Conservation (phyloP, 352 stramenopile species). For the Pythium sukuiense region DNA sequence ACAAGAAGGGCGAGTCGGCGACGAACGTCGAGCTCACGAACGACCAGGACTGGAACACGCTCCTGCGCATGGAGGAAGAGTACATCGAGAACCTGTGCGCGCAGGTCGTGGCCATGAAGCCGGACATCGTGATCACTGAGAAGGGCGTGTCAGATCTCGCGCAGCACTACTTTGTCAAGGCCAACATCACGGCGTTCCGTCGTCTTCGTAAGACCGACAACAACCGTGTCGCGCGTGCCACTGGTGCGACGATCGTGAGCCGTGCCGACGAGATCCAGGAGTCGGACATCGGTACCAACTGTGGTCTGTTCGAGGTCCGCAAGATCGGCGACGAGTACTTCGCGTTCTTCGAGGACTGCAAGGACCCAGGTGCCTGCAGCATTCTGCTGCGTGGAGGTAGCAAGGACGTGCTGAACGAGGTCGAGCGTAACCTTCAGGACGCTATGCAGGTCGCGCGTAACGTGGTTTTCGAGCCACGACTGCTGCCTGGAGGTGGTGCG, state of each 20-base stretch:
- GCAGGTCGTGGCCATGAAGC: constrained; percentile 98
- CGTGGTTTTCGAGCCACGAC: constrained; percentile 97
- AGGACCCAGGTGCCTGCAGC: constrained; percentile 98
- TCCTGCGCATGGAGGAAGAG: constrained; percentile 99
- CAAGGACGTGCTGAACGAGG: constrained; percentile 99
- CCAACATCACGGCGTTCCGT: constrained; percentile 98
- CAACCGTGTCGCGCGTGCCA: constrained; percentile 97
- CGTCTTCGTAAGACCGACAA: constrained; percentile 99
- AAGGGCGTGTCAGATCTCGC: constrained; percentile 99
- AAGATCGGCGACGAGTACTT: constrained; percentile 97
- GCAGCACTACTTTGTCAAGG: constrained; percentile 99
- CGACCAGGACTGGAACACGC: constrained; percentile 98
- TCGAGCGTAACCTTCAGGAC: constrained; percentile 99
- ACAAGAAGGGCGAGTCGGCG: constrained; percentile 99
- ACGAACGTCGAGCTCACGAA: constrained; percentile 99
- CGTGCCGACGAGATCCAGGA: constrained; percentile 99
- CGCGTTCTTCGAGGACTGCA: constrained; percentile 98
- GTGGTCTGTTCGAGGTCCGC: constrained; percentile 97
- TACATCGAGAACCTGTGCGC: constrained; percentile 99
- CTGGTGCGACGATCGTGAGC: constrained; percentile 97
- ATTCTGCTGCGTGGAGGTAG: constrained; percentile 97
- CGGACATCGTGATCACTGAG: constrained; percentile 99
- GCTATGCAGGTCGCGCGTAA: constrained; percentile 99
- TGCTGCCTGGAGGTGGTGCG: constrained; percentile 95
- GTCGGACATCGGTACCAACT: constrained; percentile 98